Conservation (phyloP, 352 stramenopile genomes). For the Phytophthora capsici region DNA sequence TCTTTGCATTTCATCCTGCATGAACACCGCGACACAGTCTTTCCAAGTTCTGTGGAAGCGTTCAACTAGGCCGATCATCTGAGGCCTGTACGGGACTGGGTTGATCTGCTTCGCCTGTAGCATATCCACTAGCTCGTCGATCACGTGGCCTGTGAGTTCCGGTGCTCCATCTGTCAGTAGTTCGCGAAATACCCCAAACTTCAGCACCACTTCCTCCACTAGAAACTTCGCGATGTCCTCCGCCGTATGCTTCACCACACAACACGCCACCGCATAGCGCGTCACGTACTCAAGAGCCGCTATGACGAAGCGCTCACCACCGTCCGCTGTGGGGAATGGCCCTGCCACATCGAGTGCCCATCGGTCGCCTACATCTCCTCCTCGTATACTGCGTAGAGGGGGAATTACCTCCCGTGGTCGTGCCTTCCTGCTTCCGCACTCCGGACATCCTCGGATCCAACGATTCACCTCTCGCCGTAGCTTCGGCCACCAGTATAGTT, state of each 20-base stretch:
- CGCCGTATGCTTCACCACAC: background rate
- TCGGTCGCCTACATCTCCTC: background rate
- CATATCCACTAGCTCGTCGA: background rate
- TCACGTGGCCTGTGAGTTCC: background rate
- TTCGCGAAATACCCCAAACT: background rate
- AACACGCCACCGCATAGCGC: background rate
- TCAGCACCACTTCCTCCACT: background rate
- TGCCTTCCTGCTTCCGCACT: background rate
- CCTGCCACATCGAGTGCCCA: background rate
- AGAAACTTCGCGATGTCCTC: background rate
- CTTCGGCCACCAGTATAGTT: background rate
- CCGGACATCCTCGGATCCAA: background rate
- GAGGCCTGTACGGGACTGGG: no score
- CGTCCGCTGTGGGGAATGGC: background rate
- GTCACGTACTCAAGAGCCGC: background rate
- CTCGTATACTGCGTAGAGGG: background rate
- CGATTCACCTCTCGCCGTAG: background rate
- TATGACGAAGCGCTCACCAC: background rate
- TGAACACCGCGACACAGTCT: no score
- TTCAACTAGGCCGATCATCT: no score
- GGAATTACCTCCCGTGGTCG: background rate
- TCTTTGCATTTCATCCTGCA: no score
- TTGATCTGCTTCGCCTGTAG: no score
- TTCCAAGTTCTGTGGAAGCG: no score
- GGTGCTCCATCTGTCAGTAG: background rate